Evolutionary conservation across 2,329 filamentous ascomycete genomes (phyloP).

Genomic region (Pezizomycotina sp.): DNA sequence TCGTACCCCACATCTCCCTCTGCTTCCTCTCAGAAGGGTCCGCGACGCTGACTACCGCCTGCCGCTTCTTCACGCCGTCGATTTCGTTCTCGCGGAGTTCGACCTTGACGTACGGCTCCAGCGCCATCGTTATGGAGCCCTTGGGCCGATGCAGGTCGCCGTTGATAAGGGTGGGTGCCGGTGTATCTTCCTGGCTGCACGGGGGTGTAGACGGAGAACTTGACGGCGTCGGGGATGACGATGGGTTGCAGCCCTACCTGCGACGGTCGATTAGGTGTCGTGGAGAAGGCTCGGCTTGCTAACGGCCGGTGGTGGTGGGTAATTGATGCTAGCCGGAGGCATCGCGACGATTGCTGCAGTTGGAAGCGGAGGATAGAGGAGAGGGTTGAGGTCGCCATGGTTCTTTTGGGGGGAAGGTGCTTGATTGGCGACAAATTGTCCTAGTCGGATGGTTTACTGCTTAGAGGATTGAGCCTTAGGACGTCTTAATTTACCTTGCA

Average conservation of each 20-base stretch:
- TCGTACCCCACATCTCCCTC: conserved; percentile 93
- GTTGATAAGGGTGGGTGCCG: conserved; percentile 6
- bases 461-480: no score
- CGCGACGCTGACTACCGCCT: conserved; percentile 51
- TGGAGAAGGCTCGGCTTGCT: conserved; percentile 56
- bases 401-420: no score
- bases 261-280: conserved; percentile 48
- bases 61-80: conserved; percentile 44
- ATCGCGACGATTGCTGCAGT: no score
- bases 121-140: conserved; percentile 59
- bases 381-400: no score
- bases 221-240: conserved; percentile 68
- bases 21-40: conserved; percentile 56
- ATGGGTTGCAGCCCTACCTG: conserved; percentile 75
- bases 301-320: no score
- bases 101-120: conserved; percentile 58
- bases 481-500: no score
- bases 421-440: no score
- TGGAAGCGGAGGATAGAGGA: no score
- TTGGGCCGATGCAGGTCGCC: conserved; percentile 19
- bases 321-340: no score
- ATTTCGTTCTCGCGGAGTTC: conserved; percentile 9
- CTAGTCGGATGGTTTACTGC: no score
- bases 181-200: conserved; percentile 26
- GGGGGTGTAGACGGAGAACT: conserved; percentile 52